Percentiles rank a stretch among this genome's conserved stretches.
phyloP scores from a whole-genome alignment of 2,329 filamentous ascomycete species.

The Periconia digitata region DNA sequence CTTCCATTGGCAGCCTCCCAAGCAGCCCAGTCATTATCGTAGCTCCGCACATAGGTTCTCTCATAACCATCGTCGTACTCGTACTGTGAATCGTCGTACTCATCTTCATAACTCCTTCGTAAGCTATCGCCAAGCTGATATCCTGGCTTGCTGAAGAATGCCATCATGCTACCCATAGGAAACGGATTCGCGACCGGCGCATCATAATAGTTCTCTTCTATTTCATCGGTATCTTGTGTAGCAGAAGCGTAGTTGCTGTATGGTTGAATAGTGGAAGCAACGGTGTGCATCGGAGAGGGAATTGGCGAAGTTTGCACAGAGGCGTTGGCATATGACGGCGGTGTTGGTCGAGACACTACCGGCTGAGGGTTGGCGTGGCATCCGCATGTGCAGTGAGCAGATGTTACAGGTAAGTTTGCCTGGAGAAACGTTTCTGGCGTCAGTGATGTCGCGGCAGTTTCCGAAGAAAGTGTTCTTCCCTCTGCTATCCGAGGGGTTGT shows the following conservation, averaged over 20 bases:
- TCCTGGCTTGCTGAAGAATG: conserved; percentile 34
- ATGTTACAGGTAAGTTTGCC: too few relatives aligned
- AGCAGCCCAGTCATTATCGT: neutral
- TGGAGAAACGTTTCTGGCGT: neutral
- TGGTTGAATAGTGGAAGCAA: conserved; percentile 1
- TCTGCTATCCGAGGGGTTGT: conserved; percentile 17
- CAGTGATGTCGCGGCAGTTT: too few relatives aligned
- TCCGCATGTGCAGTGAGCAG: conserved; percentile 16
- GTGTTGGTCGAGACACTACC: neutral
- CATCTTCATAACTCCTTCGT: conserved; percentile 18
- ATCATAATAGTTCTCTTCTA: conserved; percentile 12
- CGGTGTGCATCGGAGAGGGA: conserved; percentile 7
- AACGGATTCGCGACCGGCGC: conserved; percentile 19
- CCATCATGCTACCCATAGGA: conserved; percentile 35
- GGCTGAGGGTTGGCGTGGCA: conserved; percentile 9
- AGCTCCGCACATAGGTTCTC: neutral
- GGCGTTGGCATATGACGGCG: conserved; percentile 20
- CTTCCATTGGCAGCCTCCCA: conserved; percentile 4
- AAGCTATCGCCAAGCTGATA: conserved; percentile 38
- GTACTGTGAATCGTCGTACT: conserved; percentile 17
- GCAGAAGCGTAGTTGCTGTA: conserved; percentile 14
- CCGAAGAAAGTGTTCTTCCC: too few relatives aligned
- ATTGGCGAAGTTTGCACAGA: conserved; percentile 27
- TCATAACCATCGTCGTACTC: conserved; percentile 11
- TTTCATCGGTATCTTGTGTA: conserved; percentile 18